Percentiles rank a stretch among this genome's conserved stretches.
phyloP scores from a whole-genome alignment of 305 asterid genomes.

The Ilex paraguariensis region DNA sequence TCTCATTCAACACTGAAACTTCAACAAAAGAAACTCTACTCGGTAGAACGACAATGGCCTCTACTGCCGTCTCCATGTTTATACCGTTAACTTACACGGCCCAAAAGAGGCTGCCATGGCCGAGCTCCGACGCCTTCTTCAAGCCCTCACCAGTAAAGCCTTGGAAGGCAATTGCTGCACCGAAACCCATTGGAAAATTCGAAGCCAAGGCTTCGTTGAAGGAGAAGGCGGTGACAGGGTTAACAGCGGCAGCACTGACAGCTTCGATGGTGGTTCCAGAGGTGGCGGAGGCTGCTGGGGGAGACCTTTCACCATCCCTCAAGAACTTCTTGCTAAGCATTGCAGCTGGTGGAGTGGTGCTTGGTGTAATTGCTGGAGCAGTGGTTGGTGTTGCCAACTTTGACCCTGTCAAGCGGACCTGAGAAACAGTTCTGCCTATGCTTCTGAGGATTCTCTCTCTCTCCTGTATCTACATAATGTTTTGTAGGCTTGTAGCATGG shows the following conservation, averaged over 20 bases:
- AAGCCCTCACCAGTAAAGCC: slow-evolving; percentile 46
- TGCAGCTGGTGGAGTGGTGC: slow-evolving; percentile 45
- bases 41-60: slow-evolving; percentile 43
- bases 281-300: slow-evolving; percentile 64
- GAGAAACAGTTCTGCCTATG: no score
- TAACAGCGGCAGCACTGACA: slow-evolving; percentile 70
- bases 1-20: no score
- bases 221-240: slow-evolving; percentile 70
- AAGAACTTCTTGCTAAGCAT: slow-evolving; percentile 72
- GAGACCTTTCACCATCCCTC: slow-evolving; percentile 55
- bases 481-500: no score
- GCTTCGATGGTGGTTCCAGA: slow-evolving; percentile 67
- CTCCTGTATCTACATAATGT: no score
- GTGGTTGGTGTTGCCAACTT: slow-evolving; percentile 47
- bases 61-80: slow-evolving; percentile 66
- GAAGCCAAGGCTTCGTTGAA: slow-evolving; percentile 56
- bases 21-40: no score
- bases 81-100: slow-evolving; percentile 37
- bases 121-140: slow-evolving; percentile 39
- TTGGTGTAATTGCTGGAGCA: slow-evolving; percentile 30
- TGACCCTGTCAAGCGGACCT: slow-evolving; percentile 36
- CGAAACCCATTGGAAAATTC: slow-evolving; percentile 35
- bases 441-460: no score
- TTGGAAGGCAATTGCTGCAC: slow-evolving; percentile 21
- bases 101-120: slow-evolving; percentile 32